These are phyloP conservation scores for Magnaporthales sp. DNA, from an alignment of 2,329 filamentous ascomycete species.

Conservation along the genomic window DNA sequence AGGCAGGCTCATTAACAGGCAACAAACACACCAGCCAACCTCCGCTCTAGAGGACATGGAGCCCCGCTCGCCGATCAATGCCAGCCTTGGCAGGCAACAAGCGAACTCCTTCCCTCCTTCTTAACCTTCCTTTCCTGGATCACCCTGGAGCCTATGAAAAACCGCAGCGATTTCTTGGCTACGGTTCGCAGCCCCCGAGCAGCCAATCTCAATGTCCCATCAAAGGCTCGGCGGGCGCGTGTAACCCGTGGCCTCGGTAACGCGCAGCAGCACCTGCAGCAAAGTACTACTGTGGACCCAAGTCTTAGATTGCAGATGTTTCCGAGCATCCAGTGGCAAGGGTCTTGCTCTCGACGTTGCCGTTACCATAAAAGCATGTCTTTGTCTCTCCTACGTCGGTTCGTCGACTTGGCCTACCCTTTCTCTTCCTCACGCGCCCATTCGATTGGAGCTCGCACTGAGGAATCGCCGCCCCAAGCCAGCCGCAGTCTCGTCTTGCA, in stretches of 20 bases:
- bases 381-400: background rate
- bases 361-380: constrained; percentile 2
- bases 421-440: background rate
- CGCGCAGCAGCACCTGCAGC: background rate
- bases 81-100: background rate
- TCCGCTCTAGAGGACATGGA: background rate
- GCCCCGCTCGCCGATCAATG: background rate
- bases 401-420: background rate
- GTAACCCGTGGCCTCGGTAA: constrained; percentile 1
- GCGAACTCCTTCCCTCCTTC: background rate
- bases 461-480: background rate
- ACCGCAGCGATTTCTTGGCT: background rate
- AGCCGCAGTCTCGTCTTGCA: background rate
- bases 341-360: background rate
- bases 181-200: background rate
- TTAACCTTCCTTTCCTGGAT: background rate
- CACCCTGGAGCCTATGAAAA: background rate
- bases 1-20: background rate
- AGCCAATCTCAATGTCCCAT: background rate
- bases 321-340: background rate
- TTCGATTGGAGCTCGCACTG: constrained; percentile 1
- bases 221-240: background rate
- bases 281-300: background rate
- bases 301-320: background rate
- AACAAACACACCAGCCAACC: background rate